phyloP scores from a whole-genome alignment of 495 filamentous ascomycete species.

The Tricharina praecox region DNA sequence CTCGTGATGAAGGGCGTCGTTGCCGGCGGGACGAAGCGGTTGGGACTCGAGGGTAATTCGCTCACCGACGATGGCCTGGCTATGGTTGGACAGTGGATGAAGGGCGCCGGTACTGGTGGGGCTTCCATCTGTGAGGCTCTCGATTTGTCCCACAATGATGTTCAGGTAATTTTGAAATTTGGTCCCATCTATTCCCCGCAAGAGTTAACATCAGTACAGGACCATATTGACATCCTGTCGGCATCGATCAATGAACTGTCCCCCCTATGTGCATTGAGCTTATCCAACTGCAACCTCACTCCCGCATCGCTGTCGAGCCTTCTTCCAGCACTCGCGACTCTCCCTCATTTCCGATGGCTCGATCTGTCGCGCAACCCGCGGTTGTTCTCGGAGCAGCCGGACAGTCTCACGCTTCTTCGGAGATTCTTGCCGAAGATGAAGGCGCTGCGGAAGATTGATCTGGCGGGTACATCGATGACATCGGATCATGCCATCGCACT shows the following conservation, averaged over 20 bases:
- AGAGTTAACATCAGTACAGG: conserved; percentile 30
- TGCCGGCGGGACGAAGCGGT: conserved; percentile 52
- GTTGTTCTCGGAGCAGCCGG: conserved; percentile 59
- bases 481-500: conserved; percentile 78
- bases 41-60: conserved; percentile 68
- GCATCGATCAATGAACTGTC: conserved; percentile 38
- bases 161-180: conserved; percentile 27
- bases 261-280: conserved; percentile 61
- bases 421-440: conserved; percentile 61
- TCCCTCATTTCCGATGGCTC: conserved; percentile 69
- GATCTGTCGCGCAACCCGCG: conserved; percentile 79
- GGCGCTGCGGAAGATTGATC: conserved; percentile 68
- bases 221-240: conserved; percentile 51
- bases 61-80: conserved; percentile 55
- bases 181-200: no score
- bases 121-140: conserved; percentile 68
- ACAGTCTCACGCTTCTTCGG: conserved; percentile 55
- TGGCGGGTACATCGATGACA: conserved; percentile 70
- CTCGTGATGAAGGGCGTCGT: conserved; percentile 58
- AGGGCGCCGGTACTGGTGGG: conserved; percentile 17
- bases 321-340: conserved; percentile 52
- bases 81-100: conserved; percentile 58
- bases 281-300: conserved; percentile 72
- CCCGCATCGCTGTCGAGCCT: conserved; percentile 54
- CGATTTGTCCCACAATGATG: conserved; percentile 83